phyloP scores from a whole-genome alignment of 495 filamentous ascomycete genomes.

The Pyrenula massariospora region DNA sequence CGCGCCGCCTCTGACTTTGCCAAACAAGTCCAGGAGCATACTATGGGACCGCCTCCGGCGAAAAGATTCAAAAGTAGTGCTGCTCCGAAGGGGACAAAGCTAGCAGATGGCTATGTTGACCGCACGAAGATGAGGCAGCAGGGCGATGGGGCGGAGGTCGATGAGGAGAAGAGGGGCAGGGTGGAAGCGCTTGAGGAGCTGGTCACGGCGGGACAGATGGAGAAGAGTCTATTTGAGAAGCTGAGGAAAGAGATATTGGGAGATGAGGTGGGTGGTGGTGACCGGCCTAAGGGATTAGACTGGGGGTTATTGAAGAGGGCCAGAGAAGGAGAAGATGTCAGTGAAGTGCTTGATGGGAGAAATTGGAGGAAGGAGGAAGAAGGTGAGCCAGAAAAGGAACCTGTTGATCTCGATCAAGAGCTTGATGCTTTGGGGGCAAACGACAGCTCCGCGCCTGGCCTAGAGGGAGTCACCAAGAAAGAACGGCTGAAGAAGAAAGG shows the following conservation, averaged over 20 bases:
- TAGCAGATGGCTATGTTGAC: constrained; percentile 74
- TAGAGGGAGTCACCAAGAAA: constrained; percentile 16
- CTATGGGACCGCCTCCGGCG: constrained; percentile 23
- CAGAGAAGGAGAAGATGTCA: constrained; percentile 56
- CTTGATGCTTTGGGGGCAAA: constrained; percentile 60
- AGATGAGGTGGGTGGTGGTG: constrained; percentile 65
- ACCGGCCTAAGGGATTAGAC: constrained; percentile 88
- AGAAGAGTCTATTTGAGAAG: constrained; percentile 59
- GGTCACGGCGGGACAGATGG: constrained; percentile 73
- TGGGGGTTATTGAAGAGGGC: constrained; percentile 66
- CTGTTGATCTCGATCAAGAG: constrained; percentile 56
- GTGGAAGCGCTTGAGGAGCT: constrained; percentile 72
- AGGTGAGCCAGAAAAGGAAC: constrained; percentile 10
- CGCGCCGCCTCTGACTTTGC: constrained; percentile 64
- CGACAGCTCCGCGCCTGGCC: constrained; percentile 37
- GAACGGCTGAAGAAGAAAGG: constrained; percentile 63
- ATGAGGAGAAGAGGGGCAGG: constrained; percentile 49
- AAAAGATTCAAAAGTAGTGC: constrained; percentile 69
- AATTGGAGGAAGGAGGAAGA: constrained; percentile 10
- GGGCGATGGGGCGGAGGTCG: constrained; percentile 31
- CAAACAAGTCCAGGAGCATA: constrained; percentile 70
- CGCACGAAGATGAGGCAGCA: constrained; percentile 35
- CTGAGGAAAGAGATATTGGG: constrained; percentile 67
- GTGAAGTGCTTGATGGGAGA: constrained; percentile 14
- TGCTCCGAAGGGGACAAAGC: constrained; percentile 72